phyloP scores from a whole-genome alignment of 1,139 yeast species.

The Lodderomyces metapsilosis region DNA sequence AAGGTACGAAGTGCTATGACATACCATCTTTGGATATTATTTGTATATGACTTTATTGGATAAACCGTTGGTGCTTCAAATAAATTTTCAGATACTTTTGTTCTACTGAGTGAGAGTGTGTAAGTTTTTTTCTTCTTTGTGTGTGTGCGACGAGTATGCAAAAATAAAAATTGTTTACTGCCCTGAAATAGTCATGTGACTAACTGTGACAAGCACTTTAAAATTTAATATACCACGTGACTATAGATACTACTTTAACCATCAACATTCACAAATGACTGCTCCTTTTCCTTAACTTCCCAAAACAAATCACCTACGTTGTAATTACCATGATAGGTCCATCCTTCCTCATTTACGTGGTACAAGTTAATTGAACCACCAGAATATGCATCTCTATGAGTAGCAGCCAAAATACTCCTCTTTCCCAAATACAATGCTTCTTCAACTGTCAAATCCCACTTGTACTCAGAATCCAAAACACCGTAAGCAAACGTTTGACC shows the following conservation, averaged over 20 bases:
- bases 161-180: neutral
- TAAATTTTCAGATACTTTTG: conserved; percentile 1
- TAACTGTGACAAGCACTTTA: neutral
- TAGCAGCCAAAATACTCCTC: conserved; percentile 94
- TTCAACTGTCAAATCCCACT: conserved; percentile 86
- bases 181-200: neutral
- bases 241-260: conserved; percentile 38
- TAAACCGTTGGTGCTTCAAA: neutral
- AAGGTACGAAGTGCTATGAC: conserved; percentile 3
- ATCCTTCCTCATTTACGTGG: conserved; percentile 90
- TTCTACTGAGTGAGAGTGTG: neutral
- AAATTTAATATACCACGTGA: too few relatives aligned
- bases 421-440: conserved; percentile 94
- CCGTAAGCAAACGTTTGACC: conserved; percentile 99
- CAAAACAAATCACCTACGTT: conserved; percentile 91
- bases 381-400: conserved; percentile 97
- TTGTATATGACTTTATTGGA: conserved; percentile 3
- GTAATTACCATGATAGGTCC: conserved; percentile 94
- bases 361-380: conserved; percentile 95
- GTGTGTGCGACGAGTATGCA: neutral
- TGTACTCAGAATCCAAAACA: conserved; percentile 87
- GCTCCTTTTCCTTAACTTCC: conserved; percentile 85
- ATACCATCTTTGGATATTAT: conserved; percentile 15
- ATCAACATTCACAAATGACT: conserved; percentile 86
- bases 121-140: neutral